Percentiles rank a stretch among this genome's conserved stretches.
These are phyloP conservation scores for Starmerella potacharoeniae DNA, from an alignment of 805 yeast genomes.

Conservation along the genomic window DNA sequence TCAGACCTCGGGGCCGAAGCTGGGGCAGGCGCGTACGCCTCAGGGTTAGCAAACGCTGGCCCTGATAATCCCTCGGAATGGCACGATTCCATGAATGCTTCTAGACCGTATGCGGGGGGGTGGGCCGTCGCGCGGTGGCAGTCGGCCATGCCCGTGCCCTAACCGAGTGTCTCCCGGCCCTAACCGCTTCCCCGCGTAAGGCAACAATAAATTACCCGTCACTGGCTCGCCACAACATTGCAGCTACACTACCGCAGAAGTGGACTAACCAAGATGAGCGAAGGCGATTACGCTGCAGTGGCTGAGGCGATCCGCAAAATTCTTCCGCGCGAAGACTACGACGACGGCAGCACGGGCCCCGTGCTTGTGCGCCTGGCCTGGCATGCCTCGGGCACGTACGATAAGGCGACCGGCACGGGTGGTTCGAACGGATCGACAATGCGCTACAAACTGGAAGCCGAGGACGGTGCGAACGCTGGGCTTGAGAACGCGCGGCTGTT, in stretches of 20 bases:
- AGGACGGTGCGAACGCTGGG: conserved; percentile 38
- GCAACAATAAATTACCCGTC: conserved; percentile 1
- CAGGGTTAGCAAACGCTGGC: too few species aligned
- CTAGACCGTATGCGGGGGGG: not conserved
- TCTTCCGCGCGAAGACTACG: conserved; percentile 39
- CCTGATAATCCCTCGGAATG: not conserved
- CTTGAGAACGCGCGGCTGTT: conserved; percentile 45
- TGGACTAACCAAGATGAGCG: conserved; percentile 11
- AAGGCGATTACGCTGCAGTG: conserved; percentile 32
- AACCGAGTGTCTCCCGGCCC: conserved; percentile 4
- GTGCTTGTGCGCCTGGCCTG: conserved; percentile 69
- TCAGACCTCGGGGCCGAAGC: too few species aligned
- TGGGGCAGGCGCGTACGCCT: too few species aligned
- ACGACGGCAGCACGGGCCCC: conserved; percentile 65
- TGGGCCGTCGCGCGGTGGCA: not conserved
- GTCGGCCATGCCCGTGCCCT: not conserved
- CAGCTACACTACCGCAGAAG: not conserved
- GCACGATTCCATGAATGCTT: not conserved
- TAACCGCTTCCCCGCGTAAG: conserved; percentile 8
- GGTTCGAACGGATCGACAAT: conserved; percentile 49
- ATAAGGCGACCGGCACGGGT: conserved; percentile 39
- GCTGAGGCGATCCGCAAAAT: conserved; percentile 30
- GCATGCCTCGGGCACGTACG: conserved; percentile 78
- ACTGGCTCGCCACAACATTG: not conserved
- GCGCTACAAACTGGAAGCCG: conserved; percentile 37